Conservation (phyloP, 2,329 filamentous ascomycete genomes). For the Neoarthrinium moseri region DNA sequence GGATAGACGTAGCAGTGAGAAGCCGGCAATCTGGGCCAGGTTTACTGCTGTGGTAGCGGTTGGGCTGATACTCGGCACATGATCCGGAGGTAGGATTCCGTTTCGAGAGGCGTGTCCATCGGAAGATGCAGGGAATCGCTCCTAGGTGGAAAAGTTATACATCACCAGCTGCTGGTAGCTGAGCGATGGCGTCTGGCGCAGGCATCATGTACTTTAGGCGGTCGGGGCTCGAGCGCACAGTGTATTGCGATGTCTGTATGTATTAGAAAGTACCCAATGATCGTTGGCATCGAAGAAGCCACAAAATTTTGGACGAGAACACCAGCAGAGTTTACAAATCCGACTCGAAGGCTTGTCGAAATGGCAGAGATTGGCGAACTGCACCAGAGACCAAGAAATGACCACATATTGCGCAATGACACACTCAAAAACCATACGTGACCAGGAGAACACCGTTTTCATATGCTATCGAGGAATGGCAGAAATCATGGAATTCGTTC, state of each 20-base stretch:
- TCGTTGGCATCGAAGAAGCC: neutral
- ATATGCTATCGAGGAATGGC: slow-evolving; percentile 29
- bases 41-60: slow-evolving; percentile 15
- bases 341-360: neutral
- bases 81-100: no score
- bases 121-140: no score
- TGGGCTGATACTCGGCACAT: slow-evolving; percentile 12
- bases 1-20: slow-evolving; percentile 8
- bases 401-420: slow-evolving; percentile 14
- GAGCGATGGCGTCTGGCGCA: neutral
- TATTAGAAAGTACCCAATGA: neutral
- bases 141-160: no score
- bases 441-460: slow-evolving; percentile 14
- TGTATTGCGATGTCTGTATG: neutral
- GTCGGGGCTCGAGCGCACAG: neutral
- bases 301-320: neutral
- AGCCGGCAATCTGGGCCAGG: slow-evolving; percentile 10
- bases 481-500: slow-evolving; percentile 31
- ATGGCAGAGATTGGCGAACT: neutral
- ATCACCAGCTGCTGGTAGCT: no score
- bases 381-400: neutral
- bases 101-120: no score
- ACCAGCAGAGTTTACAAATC: neutral
- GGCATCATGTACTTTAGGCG: neutral
- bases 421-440: slow-evolving; percentile 10